These are phyloP conservation scores for Thyridium curvatum DNA, from an alignment of 2,329 filamentous ascomycete genomes.

Conservation along the genomic window DNA sequence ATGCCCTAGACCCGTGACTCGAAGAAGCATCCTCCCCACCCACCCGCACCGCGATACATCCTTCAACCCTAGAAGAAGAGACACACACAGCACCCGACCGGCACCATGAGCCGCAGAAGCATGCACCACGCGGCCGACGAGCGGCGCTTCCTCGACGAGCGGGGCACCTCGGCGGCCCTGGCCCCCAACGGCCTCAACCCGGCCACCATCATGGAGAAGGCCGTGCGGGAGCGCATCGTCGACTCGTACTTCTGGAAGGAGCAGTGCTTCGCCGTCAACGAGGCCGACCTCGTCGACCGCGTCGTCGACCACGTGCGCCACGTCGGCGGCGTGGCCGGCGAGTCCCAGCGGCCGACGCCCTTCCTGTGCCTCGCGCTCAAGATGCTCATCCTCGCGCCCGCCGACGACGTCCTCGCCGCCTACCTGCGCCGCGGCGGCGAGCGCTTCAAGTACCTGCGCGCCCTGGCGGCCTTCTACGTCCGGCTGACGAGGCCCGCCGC, in stretches of 20 bases:
- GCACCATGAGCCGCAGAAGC: constrained; percentile 1
- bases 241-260: constrained; percentile 98
- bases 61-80: not conserved
- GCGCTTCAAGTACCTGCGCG: constrained; percentile 80
- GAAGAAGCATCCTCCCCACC: not conserved
- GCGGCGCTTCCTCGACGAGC: constrained; percentile 78
- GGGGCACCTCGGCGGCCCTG: constrained; percentile 69
- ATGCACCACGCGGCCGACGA: constrained; percentile 69
- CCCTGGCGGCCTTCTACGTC: constrained; percentile 89
- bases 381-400: constrained; percentile 79
- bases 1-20: too few species aligned
- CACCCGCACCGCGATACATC: not conserved
- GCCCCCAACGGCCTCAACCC: constrained; percentile 87
- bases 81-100: not conserved
- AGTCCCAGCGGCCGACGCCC: constrained; percentile 78
- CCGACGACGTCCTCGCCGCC: constrained; percentile 69
- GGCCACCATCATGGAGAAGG: constrained; percentile 92
- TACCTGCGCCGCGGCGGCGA: constrained; percentile 74
- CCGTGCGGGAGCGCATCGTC: constrained; percentile 89
- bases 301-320: constrained; percentile 76
- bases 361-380: constrained; percentile 96
- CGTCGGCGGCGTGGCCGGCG: constrained; percentile 83
- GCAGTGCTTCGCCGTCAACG: constrained; percentile 94
- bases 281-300: constrained; percentile 76
- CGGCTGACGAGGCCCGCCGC: constrained; percentile 76